Evolutionary conservation across 768 basidiomycete genomes (phyloP).

Genomic region (Suillus occidentalis): DNA sequence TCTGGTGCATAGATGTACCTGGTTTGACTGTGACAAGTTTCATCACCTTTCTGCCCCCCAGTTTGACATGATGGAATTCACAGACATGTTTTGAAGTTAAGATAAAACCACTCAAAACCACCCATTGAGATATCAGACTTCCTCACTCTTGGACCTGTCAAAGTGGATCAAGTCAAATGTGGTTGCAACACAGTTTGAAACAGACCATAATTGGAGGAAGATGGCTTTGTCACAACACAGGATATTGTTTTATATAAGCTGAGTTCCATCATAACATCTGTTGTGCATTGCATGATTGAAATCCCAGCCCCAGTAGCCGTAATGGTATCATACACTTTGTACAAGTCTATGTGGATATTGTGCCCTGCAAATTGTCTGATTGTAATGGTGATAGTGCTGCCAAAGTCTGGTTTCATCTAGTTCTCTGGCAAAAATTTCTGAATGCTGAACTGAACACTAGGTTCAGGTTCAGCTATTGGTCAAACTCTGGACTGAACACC

Average conservation of each 20-base stretch:
- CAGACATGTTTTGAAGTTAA: constrained; percentile 8
- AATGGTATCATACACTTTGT: constrained; percentile 42
- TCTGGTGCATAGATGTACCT: constrained; percentile 20
- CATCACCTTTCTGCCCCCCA: neutral
- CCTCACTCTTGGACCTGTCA: constrained; percentile 1
- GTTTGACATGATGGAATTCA: neutral
- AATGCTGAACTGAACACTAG: no score
- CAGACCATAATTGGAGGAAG: constrained; percentile 1
- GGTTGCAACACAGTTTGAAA: neutral
- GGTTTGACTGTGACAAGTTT: neutral
- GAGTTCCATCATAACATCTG: neutral
- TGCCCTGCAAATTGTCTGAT: constrained; percentile 27
- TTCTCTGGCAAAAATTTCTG: no score
- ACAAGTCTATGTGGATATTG: constrained; percentile 39
- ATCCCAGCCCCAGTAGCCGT: constrained; percentile 40
- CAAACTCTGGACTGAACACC: no score
- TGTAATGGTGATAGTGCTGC: constrained; percentile 28
- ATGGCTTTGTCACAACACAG: no score
- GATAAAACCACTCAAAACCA: constrained; percentile 11
- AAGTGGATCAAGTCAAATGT: neutral
- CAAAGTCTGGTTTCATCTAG: no score
- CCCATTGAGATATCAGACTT: constrained; percentile 6
- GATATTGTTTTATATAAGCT: neutral
- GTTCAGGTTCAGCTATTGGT: no score
- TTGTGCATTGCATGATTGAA: constrained; percentile 30